Conservation (phyloP, 805 yeast genomes). For the Yarrowia divulgata region DNA sequence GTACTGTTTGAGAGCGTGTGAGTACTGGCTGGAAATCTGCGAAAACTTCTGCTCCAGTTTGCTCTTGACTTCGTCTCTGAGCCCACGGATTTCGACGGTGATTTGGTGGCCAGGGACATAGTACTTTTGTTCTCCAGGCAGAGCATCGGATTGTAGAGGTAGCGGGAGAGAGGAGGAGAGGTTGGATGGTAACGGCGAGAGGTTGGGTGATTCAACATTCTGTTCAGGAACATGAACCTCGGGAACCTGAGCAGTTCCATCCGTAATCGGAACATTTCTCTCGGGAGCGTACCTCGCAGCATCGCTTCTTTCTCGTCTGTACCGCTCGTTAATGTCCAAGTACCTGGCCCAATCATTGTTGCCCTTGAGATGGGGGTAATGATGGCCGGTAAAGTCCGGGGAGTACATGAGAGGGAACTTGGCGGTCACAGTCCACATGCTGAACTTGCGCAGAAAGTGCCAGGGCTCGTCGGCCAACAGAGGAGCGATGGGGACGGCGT, state of each 20-base stretch:
- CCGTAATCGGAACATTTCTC: not conserved
- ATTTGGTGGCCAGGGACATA: conserved; percentile 6
- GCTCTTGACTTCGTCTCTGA: conserved; percentile 1
- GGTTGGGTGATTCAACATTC: too few species aligned
- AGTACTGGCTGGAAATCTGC: not conserved
- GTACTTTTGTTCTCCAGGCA: conserved; percentile 4
- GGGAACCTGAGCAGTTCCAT: too few species aligned
- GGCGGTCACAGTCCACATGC: conserved; percentile 54
- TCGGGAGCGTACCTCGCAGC: not conserved
- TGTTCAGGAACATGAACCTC: too few species aligned
- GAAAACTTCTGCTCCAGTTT: not conserved
- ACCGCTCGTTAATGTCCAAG: conserved; percentile 58
- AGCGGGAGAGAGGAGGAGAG: not conserved
- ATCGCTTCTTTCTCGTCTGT: conserved; percentile 42
- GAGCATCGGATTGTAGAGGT: conserved; percentile 5
- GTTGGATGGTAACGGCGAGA: too few species aligned
- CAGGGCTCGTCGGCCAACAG: conserved; percentile 58
- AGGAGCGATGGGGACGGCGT: conserved; percentile 59
- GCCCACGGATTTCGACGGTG: conserved; percentile 1
- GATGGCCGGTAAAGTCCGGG: conserved; percentile 28
- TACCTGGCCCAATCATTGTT: conserved; percentile 55
- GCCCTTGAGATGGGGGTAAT: conserved; percentile 26
- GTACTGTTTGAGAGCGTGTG: conserved; percentile 15
- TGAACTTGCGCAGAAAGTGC: conserved; percentile 43
- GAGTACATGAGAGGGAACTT: conserved; percentile 46